A percentile compares a stretch with the other conserved stretches of the same genome.
phyloP scores from a whole-genome alignment of 2,329 filamentous ascomycete species.

The Acrodontium crateriforme region DNA sequence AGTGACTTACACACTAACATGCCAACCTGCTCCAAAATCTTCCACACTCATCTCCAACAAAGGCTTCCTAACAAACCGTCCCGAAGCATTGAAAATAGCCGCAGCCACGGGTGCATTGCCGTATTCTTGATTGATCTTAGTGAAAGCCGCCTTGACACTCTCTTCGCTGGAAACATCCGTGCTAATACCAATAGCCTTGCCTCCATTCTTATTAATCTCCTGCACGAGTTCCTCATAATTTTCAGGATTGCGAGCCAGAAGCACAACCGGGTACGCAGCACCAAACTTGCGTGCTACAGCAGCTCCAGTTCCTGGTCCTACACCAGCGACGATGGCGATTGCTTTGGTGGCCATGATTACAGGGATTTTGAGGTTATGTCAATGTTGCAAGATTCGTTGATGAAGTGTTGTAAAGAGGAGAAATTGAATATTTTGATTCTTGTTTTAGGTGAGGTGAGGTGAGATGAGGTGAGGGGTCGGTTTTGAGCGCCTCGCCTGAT shows the following conservation, averaged over 20 bases:
- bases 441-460: too few species aligned
- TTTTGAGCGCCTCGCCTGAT: too few species aligned
- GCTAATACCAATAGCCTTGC: slow-evolving; percentile 55
- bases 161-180: slow-evolving; percentile 47
- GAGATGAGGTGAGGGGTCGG: too few species aligned
- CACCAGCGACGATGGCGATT: slow-evolving; percentile 57
- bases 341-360: slow-evolving; percentile 34
- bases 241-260: slow-evolving; percentile 55
- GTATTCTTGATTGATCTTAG: slow-evolving; percentile 47
- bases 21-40: slow-evolving; percentile 40
- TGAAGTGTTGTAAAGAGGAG: too few species aligned
- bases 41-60: slow-evolving; percentile 47
- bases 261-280: slow-evolving; percentile 54
- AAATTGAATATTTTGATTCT: too few species aligned
- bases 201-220: slow-evolving; percentile 55
- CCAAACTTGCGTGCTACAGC: slow-evolving; percentile 48
- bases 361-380: too few species aligned
- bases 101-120: slow-evolving; percentile 35
- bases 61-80: slow-evolving; percentile 43
- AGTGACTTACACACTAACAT: slow-evolving; percentile 34
- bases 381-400: too few species aligned
- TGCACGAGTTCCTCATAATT: slow-evolving; percentile 52
- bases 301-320: slow-evolving; percentile 52
- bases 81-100: slow-evolving; percentile 58
- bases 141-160: slow-evolving; percentile 46